These are phyloP conservation scores for Westerdykella sp. DNA, from an alignment of 2,329 filamentous ascomycete genomes.

Conservation along the genomic window DNA sequence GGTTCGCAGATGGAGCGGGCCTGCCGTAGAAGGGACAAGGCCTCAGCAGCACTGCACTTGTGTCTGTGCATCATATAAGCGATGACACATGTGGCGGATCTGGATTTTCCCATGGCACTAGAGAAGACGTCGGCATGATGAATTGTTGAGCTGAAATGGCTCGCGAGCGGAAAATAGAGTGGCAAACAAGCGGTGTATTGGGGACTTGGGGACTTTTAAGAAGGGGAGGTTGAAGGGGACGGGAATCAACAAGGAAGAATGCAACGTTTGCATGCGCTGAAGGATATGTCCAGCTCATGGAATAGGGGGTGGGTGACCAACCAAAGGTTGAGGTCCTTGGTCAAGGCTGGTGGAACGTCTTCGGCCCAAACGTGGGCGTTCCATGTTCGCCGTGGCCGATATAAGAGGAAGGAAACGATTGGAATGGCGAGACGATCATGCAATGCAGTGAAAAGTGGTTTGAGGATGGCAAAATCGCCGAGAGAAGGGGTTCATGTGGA, in stretches of 20 bases:
- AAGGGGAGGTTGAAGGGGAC: constrained; percentile 8
- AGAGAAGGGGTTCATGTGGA: constrained; percentile 21
- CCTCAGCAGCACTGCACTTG: constrained; percentile 52
- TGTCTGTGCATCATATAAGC: constrained; percentile 70
- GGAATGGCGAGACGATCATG: constrained; percentile 13
- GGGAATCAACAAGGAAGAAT: constrained; percentile 1
- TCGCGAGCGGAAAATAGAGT: constrained; percentile 22
- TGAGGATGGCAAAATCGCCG: constrained; percentile 28
- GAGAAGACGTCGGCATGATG: constrained; percentile 30
- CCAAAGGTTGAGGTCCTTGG: no score
- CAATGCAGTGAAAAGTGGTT: constrained; percentile 1
- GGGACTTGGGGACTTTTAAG: constrained; percentile 8
- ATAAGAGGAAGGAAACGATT: no score
- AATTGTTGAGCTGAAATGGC: constrained; percentile 10
- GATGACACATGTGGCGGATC: constrained; percentile 75
- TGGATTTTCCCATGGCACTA: constrained; percentile 94
- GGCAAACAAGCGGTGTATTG: constrained; percentile 34
- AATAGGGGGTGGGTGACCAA: no score
- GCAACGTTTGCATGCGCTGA: no score
- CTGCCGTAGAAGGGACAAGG: constrained; percentile 63
- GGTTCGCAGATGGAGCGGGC: constrained; percentile 76
- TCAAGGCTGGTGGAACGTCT: no score
- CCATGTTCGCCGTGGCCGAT: no score
- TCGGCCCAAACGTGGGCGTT: no score
- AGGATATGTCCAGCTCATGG: no score